phyloP scores from a whole-genome alignment of 805 yeast species.

The Metschnikowia vanudenii region DNA sequence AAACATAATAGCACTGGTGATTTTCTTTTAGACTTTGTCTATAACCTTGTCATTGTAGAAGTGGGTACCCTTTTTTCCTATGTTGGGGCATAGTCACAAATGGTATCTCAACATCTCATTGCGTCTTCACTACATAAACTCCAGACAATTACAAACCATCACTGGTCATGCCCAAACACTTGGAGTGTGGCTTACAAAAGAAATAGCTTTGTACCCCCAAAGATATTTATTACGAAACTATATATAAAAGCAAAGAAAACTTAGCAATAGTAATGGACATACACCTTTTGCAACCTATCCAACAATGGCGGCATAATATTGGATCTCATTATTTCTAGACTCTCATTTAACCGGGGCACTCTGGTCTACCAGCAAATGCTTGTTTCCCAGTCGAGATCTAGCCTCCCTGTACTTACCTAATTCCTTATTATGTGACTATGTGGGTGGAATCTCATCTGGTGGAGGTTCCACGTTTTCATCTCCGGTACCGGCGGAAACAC shows the following conservation, averaged over 20 bases:
- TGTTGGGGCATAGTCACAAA: too few species aligned
- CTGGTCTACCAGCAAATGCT: slow-evolving; percentile 6
- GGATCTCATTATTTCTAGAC: not conserved
- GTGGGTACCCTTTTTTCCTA: too few species aligned
- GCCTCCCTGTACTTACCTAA: not conserved
- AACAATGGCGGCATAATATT: slow-evolving; percentile 7
- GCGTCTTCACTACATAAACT: too few species aligned
- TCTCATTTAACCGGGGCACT: slow-evolving; percentile 1
- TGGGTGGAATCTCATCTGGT: not conserved
- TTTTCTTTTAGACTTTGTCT: too few species aligned
- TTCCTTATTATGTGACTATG: not conserved
- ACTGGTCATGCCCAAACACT: too few species aligned
- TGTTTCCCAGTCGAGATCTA: not conserved
- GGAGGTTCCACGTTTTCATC: not conserved
- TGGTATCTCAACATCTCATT: too few species aligned
- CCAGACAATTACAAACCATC: too few species aligned
- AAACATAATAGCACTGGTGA: too few species aligned
- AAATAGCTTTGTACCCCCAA: slow-evolving; percentile 7
- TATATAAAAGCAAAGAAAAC: slow-evolving; percentile 5
- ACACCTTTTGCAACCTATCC: slow-evolving; percentile 8
- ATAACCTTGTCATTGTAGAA: too few species aligned
- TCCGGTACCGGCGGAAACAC: not conserved
- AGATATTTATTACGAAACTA: slow-evolving; percentile 12
- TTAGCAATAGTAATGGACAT: slow-evolving; percentile 10
- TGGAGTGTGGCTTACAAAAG: too few species aligned